phyloP scores from a whole-genome alignment of 169 alveolate species.

The Babesia ovis region DNA sequence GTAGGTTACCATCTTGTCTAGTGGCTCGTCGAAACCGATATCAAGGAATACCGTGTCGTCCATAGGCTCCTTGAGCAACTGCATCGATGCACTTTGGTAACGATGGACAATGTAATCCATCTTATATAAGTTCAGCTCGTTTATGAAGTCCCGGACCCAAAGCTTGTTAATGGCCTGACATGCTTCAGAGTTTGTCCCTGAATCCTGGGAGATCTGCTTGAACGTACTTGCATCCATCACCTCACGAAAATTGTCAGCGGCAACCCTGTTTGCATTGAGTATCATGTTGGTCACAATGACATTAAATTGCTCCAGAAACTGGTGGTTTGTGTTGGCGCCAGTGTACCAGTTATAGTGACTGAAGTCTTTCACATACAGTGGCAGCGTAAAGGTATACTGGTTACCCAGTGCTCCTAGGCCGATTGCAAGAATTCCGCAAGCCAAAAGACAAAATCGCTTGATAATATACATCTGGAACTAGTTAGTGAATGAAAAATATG shows the following conservation, averaged over 20 bases:
- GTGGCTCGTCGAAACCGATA: constrained; percentile 37
- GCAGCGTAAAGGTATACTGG: constrained; percentile 25
- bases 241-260: constrained; percentile 5
- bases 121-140: constrained; percentile 30
- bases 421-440: neutral
- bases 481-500: too few relatives aligned
- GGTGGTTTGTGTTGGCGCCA: constrained; percentile 13
- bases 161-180: constrained; percentile 31
- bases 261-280: constrained; percentile 6
- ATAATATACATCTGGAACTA: neutral
- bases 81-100: constrained; percentile 37
- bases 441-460: neutral
- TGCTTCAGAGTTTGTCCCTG: neutral
- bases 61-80: constrained; percentile 33
- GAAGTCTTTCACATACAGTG: constrained; percentile 13
- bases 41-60: constrained; percentile 25
- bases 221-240: constrained; percentile 48
- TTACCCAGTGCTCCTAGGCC: neutral
- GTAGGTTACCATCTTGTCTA: constrained; percentile 50
- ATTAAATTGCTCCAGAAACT: constrained; percentile 24
- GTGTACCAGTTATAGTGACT: constrained; percentile 3
- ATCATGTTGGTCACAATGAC: constrained; percentile 11
- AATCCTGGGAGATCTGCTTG: neutral
- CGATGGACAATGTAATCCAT: constrained; percentile 12
- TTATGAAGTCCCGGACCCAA: constrained; percentile 57